Conservation (phyloP, 2,329 filamentous ascomycete species). For the Graphiopsis chlorocephala region DNA sequence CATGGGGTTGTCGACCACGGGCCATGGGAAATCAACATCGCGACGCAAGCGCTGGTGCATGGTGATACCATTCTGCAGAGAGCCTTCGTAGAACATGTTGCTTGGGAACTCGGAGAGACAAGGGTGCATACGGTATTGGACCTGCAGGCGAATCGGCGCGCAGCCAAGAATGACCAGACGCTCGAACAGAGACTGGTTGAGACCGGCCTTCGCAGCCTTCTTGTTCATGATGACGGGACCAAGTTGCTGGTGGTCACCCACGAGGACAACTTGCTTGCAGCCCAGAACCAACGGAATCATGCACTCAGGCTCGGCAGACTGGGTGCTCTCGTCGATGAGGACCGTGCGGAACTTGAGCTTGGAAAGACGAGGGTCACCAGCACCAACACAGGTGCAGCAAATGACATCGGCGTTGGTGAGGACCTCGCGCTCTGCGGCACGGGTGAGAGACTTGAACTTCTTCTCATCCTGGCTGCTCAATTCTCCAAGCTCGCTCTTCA, state of each 20-base stretch:
- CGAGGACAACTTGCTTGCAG: constrained; percentile 98
- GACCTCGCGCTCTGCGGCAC: constrained; percentile 91
- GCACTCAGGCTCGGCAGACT: constrained; percentile 96
- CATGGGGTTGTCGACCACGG: constrained; percentile 90
- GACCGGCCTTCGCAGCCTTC: constrained; percentile 94
- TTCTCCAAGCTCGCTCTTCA: constrained; percentile 89
- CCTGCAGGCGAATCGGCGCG: constrained; percentile 87
- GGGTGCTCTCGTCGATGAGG: constrained; percentile 95
- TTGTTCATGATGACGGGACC: constrained; percentile 99
- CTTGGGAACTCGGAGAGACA: constrained; percentile 96
- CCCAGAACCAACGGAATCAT: constrained; percentile 97
- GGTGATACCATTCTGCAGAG: constrained; percentile 92
- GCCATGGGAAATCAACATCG: constrained; percentile 98
- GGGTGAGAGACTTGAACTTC: constrained; percentile 94
- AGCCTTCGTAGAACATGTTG: constrained; percentile 99
- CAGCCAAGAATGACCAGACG: constrained; percentile 89
- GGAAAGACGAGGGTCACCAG: constrained; percentile 87
- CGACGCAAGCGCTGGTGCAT: constrained; percentile 82
- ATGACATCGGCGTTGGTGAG: constrained; percentile 94
- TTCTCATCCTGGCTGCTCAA: constrained; percentile 95
- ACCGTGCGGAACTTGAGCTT: constrained; percentile 99
- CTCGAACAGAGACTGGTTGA: constrained; percentile 98
- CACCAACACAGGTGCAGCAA: constrained; percentile 97
- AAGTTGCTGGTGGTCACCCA: constrained; percentile 96
- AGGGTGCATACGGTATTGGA: constrained; percentile 98